These are phyloP conservation scores for Arthrobotrys pseudoclavata DNA, from an alignment of 2,329 filamentous ascomycete genomes.

Conservation along the genomic window DNA sequence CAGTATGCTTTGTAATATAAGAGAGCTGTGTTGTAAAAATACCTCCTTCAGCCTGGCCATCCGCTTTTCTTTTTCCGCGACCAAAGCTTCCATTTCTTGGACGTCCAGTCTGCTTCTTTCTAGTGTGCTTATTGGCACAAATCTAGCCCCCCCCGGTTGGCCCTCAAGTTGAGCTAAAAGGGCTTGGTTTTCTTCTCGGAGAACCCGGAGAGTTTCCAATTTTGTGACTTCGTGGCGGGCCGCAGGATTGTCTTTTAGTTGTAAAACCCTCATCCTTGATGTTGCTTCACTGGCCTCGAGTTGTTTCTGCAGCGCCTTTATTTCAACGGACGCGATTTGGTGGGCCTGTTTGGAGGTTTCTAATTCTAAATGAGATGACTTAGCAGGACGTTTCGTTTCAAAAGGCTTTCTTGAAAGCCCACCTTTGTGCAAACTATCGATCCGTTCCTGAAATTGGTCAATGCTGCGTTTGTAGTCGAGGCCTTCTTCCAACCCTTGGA, in stretches of 20 bases:
- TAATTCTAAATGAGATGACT: slow-evolving; percentile 72
- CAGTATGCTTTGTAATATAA: neutral
- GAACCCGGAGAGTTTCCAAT: slow-evolving; percentile 79
- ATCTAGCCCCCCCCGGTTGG: slow-evolving; percentile 69
- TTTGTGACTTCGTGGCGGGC: slow-evolving; percentile 88
- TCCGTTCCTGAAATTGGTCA: slow-evolving; percentile 87
- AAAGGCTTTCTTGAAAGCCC: neutral
- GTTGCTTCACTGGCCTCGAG: slow-evolving; percentile 74
- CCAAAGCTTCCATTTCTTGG: slow-evolving; percentile 76
- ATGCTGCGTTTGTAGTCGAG: slow-evolving; percentile 79
- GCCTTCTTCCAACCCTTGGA: slow-evolving; percentile 67
- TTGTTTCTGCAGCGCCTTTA: slow-evolving; percentile 72
- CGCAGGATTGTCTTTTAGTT: slow-evolving; percentile 92
- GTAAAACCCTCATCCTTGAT: slow-evolving; percentile 81
- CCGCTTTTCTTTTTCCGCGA: slow-evolving; percentile 81
- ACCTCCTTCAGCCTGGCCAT: slow-evolving; percentile 84
- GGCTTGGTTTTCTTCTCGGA: slow-evolving; percentile 86
- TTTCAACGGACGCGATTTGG: slow-evolving; percentile 78
- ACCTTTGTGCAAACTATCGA: slow-evolving; percentile 83
- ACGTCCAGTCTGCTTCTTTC: slow-evolving; percentile 82
- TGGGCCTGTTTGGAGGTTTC: slow-evolving; percentile 80
- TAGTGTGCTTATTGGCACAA: slow-evolving; percentile 82
- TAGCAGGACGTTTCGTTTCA: slow-evolving; percentile 7
- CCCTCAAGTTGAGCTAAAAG: slow-evolving; percentile 79
- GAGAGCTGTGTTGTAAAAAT: slow-evolving; percentile 13